Conservation (phyloP, 768 basidiomycete genomes). For the Dentipellis fragilis region DNA sequence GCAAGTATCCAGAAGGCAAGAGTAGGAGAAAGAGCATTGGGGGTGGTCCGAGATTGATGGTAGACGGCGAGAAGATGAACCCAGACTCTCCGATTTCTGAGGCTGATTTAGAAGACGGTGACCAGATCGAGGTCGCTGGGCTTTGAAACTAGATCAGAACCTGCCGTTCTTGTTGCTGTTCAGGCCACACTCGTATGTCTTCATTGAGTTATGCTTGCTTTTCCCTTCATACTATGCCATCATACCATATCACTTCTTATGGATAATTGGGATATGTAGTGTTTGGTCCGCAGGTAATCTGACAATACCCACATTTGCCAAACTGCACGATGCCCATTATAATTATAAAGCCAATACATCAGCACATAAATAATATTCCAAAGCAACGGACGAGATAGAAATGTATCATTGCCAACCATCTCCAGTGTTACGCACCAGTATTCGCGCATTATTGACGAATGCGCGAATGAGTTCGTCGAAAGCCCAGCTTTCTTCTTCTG, state of each 20-base stretch:
- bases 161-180: no score
- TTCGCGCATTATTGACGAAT: constrained; percentile 88
- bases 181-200: no score
- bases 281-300: no score
- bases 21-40: constrained; percentile 18
- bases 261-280: no score
- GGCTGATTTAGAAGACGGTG: constrained; percentile 70
- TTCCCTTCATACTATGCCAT: no score
- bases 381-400: background rate
- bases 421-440: constrained; percentile 69
- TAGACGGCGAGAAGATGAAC: constrained; percentile 70
- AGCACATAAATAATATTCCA: background rate
- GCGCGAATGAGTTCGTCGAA: constrained; percentile 91
- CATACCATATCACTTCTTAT: no score
- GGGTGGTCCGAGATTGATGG: constrained; percentile 39
- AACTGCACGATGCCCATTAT: background rate
- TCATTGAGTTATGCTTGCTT: no score
- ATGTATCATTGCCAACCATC: constrained; percentile 35
- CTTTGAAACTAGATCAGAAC: background rate
- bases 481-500: constrained; percentile 56
- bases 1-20: constrained; percentile 36
- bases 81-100: constrained; percentile 50
- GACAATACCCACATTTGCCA: background rate
- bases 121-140: constrained; percentile 53
- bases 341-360: background rate